These are phyloP conservation scores for Sugiyamaella lignohabitans DNA, from an alignment of 805 yeast species.

Conservation along the genomic window DNA sequence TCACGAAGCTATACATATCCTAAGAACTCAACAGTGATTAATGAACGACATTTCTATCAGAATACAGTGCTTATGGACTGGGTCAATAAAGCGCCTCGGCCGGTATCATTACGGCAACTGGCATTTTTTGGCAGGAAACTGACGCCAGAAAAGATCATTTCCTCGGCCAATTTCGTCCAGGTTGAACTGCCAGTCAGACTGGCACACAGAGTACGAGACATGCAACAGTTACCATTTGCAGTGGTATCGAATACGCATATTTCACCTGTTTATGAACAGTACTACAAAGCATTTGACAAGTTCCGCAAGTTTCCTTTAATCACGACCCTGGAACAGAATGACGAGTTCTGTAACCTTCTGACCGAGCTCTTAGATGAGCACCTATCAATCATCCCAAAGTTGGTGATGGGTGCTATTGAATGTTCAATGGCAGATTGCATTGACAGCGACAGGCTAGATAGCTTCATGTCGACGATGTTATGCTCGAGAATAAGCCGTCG, in stretches of 20 bases:
- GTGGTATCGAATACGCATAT: slow-evolving; percentile 81
- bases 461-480: slow-evolving; percentile 66
- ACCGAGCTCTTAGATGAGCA: slow-evolving; percentile 65
- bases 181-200: slow-evolving; percentile 78
- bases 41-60: slow-evolving; percentile 80
- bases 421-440: slow-evolving; percentile 52
- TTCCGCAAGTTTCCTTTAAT: slow-evolving; percentile 70
- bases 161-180: slow-evolving; percentile 84
- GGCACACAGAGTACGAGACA: slow-evolving; percentile 69
- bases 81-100: slow-evolving; percentile 66
- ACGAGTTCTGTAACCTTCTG: slow-evolving; percentile 58
- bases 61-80: slow-evolving; percentile 60
- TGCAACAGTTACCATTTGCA: slow-evolving; percentile 77
- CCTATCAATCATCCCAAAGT: slow-evolving; percentile 72
- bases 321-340: slow-evolving; percentile 66
- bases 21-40: slow-evolving; percentile 40
- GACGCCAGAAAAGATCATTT: slow-evolving; percentile 67
- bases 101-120: slow-evolving; percentile 81
- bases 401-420: slow-evolving; percentile 90
- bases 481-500: slow-evolving; percentile 85
- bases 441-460: slow-evolving; percentile 60
- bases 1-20: slow-evolving; percentile 23
- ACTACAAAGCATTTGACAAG: slow-evolving; percentile 79
- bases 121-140: slow-evolving; percentile 82
- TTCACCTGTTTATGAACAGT: slow-evolving; percentile 81